Conservation (phyloP, 2,329 filamentous ascomycete species). For the Fusarium tanahbumbuense region DNA sequence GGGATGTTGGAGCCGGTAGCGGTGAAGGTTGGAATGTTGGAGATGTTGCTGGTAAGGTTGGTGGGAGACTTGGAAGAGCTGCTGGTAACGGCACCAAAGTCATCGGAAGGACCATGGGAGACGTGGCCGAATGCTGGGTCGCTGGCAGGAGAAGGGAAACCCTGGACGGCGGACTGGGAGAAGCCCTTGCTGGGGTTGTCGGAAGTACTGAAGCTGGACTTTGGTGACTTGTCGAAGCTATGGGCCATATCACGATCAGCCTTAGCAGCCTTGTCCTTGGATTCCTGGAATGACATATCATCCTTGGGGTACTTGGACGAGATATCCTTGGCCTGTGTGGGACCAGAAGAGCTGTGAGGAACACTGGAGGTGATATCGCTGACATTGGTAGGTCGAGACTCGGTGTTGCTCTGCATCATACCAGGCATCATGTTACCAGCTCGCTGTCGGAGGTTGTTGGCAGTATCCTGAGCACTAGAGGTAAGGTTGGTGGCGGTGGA, state of each 20-base stretch:
- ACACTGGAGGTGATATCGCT: constrained; percentile 17
- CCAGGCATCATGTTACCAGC: constrained; percentile 22
- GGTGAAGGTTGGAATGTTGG: background rate
- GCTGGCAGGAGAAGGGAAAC: background rate
- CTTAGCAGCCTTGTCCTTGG: background rate
- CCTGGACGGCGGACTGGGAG: background rate
- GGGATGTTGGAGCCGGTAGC: background rate
- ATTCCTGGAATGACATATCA: background rate
- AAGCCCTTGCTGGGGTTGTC: background rate
- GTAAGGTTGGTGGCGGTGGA: constrained; percentile 1
- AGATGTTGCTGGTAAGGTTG: background rate
- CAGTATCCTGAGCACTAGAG: constrained; percentile 24
- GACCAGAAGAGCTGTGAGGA: background rate
- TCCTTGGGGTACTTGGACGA: constrained; percentile 9
- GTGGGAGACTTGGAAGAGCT: background rate
- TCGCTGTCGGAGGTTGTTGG: constrained; percentile 8
- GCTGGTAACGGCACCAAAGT: background rate
- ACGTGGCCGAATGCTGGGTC: background rate
- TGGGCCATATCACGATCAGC: background rate
- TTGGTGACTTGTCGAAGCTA: background rate
- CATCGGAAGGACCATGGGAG: background rate
- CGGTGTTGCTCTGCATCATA: background rate
- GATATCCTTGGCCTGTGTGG: constrained; percentile 18
- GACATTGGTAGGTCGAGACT: background rate
- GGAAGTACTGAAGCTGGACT: background rate